Evolutionary conservation across 208 protist species (phyloP).

Genomic region (Vickermania ingenoplastis): DNA sequence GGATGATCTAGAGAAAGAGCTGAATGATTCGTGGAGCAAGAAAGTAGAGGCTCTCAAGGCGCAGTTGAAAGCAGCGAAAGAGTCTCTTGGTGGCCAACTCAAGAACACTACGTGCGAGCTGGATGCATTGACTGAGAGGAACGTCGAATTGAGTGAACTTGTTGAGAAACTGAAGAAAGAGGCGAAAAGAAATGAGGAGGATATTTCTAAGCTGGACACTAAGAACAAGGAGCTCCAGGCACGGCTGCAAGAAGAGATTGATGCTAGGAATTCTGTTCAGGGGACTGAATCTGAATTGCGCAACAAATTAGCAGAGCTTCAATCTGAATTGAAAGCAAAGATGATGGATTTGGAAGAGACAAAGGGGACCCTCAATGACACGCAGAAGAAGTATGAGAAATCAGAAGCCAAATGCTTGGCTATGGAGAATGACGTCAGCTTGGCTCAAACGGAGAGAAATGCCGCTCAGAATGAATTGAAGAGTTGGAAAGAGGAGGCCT

Average conservation of each 20-base stretch:
- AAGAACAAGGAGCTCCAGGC: conserved; percentile 1
- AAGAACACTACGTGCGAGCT: conserved; percentile 14
- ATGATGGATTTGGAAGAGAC: not conserved
- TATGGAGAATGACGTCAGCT: conserved; percentile 15
- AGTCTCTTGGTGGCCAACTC: conserved; percentile 10
- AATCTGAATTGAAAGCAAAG: not conserved
- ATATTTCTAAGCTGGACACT: not conserved
- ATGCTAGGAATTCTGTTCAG: conserved; percentile 7
- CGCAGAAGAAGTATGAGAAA: conserved; percentile 10
- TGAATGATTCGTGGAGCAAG: conserved; percentile 30
- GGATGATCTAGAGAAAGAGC: conserved; percentile 51
- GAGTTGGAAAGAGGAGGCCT: not conserved
- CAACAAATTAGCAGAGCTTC: conserved; percentile 1
- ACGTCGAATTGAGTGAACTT: conserved; percentile 7
- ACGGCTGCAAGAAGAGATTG: conserved; percentile 12
- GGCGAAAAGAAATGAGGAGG: not conserved
- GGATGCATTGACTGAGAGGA: conserved; percentile 20
- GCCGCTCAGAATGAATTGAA: conserved; percentile 7
- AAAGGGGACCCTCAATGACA: conserved; percentile 11
- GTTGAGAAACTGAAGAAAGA: conserved; percentile 13
- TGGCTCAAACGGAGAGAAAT: conserved; percentile 14
- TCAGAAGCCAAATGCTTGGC: conserved; percentile 10
- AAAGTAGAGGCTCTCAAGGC: conserved; percentile 23
- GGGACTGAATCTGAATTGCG: conserved; percentile 12
- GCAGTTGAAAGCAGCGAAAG: conserved; percentile 17